These are phyloP conservation scores for Suzukiozyma palmioleophila DNA, from an alignment of 1,139 yeast species.

Conservation along the genomic window DNA sequence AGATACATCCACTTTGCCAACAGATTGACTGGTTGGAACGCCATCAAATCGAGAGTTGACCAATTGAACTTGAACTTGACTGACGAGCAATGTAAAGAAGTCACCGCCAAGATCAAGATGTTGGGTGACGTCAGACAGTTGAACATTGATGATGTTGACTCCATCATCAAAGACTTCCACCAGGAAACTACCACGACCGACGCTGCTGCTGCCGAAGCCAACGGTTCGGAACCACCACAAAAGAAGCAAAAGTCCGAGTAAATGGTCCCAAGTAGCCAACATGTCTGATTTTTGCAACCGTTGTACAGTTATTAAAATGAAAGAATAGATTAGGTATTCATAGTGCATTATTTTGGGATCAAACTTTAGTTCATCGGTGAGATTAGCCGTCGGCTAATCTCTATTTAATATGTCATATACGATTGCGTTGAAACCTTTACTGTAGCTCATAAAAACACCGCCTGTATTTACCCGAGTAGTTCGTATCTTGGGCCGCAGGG, in stretches of 20 bases:
- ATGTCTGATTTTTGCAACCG: neutral
- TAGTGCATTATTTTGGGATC: slow-evolving; percentile 1
- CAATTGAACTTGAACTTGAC: slow-evolving; percentile 87
- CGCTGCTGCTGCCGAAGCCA: slow-evolving; percentile 22
- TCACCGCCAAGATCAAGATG: slow-evolving; percentile 86
- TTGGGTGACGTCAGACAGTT: slow-evolving; percentile 94
- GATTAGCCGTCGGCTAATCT: neutral
- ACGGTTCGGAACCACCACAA: slow-evolving; percentile 10
- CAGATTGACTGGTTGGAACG: slow-evolving; percentile 98
- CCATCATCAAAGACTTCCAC: slow-evolving; percentile 92
- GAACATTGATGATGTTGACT: slow-evolving; percentile 95
- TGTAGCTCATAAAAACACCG: too few relatives aligned
- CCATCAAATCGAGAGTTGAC: slow-evolving; percentile 96
- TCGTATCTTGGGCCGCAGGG: too few relatives aligned
- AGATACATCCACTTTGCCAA: slow-evolving; percentile 97
- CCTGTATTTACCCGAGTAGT: too few relatives aligned
- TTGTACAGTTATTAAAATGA: neutral
- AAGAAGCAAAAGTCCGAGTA: slow-evolving; percentile 3
- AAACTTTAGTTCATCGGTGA: neutral
- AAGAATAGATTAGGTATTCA: neutral
- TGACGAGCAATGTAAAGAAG: slow-evolving; percentile 93
- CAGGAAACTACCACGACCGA: slow-evolving; percentile 46
- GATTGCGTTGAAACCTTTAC: neutral
- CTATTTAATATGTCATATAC: neutral
- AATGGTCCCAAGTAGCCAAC: neutral